These are phyloP conservation scores for Pleoardoris graminearum DNA, from an alignment of 2,329 filamentous ascomycete species.

Conservation along the genomic window DNA sequence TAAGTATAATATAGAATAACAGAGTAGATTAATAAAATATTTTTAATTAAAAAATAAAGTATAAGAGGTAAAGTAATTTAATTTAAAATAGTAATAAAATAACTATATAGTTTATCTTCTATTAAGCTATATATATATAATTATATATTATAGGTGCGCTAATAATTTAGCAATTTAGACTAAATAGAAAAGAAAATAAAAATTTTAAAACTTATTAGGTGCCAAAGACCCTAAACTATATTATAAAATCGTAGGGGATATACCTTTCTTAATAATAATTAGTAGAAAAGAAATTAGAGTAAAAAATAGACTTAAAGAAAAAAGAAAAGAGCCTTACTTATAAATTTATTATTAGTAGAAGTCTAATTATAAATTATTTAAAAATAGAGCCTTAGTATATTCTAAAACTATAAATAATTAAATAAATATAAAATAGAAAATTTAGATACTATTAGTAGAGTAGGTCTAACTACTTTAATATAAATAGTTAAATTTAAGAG, in stretches of 20 bases:
- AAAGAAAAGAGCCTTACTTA: background rate
- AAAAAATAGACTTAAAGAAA: background rate
- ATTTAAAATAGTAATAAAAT: background rate
- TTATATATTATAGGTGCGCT: background rate
- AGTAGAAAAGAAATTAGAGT: background rate
- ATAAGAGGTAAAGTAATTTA: background rate
- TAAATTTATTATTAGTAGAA: background rate
- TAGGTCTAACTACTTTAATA: too few relatives aligned
- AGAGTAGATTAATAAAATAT: constrained; percentile 2
- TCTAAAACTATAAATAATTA: too few relatives aligned
- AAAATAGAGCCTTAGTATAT: too few relatives aligned
- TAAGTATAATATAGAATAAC: background rate
- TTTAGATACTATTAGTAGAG: too few relatives aligned
- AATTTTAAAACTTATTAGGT: background rate
- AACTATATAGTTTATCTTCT: too few relatives aligned
- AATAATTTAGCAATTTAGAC: constrained; percentile 1
- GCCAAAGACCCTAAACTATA: background rate
- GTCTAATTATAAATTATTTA: background rate
- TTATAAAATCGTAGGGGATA: background rate
- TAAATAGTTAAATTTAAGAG: too few relatives aligned
- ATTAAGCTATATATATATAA: too few relatives aligned
- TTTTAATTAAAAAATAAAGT: background rate
- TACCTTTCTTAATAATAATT: background rate
- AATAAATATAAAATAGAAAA: too few relatives aligned
- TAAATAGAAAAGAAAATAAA: background rate